Conservation (phyloP, 768 basidiomycete species). For the Russula sp. region DNA sequence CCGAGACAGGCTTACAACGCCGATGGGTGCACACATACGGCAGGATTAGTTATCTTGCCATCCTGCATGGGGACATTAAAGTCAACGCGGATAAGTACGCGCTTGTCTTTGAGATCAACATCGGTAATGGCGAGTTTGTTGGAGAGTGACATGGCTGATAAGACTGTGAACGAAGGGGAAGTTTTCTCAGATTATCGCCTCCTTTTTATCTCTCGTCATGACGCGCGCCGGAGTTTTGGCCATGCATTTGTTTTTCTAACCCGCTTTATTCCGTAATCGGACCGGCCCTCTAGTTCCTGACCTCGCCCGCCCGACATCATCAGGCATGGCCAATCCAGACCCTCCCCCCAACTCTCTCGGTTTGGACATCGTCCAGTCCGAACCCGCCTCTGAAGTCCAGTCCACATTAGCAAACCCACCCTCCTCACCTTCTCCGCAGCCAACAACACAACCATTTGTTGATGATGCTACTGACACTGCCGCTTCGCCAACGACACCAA, state of each 20-base stretch:
- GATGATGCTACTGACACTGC: slow-evolving; percentile 9
- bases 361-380: slow-evolving; percentile 61
- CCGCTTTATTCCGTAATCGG: slow-evolving; percentile 21
- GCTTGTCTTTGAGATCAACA: slow-evolving; percentile 80
- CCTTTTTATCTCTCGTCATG: slow-evolving; percentile 12
- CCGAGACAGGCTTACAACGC: slow-evolving; percentile 18
- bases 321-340: slow-evolving; percentile 32
- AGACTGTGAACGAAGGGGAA: slow-evolving; percentile 17
- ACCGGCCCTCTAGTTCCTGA: slow-evolving; percentile 14
- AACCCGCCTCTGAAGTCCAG: slow-evolving; percentile 35
- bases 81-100: slow-evolving; percentile 92
- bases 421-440: slow-evolving; percentile 21
- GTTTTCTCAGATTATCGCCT: slow-evolving; percentile 20
- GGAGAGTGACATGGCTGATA: slow-evolving; percentile 74
- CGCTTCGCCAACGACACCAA: slow-evolving; percentile 13
- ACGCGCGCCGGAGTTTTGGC: slow-evolving; percentile 11
- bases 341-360: slow-evolving; percentile 62
- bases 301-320: slow-evolving; percentile 34
- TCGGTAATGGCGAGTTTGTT: slow-evolving; percentile 94
- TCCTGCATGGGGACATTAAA: slow-evolving; percentile 94
- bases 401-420: slow-evolving; percentile 30
- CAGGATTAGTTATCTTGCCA: slow-evolving; percentile 92
- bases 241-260: not conserved
- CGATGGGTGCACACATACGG: slow-evolving; percentile 53
- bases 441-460: slow-evolving; percentile 1